These are phyloP conservation scores for Tricladium varicosporioides DNA, from an alignment of 2,329 filamentous ascomycete species.

Conservation along the genomic window DNA sequence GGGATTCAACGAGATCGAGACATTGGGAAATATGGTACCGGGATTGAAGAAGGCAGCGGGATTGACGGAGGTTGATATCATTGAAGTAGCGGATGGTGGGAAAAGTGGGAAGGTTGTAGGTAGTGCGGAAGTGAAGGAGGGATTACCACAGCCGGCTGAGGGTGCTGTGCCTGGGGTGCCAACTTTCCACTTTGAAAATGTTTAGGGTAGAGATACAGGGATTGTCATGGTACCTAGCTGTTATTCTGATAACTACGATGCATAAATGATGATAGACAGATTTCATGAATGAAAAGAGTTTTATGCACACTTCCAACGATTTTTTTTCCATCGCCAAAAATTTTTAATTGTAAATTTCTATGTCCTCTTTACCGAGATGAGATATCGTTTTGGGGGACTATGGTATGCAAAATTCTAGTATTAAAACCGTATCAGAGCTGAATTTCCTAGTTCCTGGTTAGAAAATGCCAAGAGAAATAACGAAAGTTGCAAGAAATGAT, in stretches of 20 bases:
- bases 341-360: too few relatives aligned
- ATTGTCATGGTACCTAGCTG: too few relatives aligned
- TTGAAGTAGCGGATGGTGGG: conserved; percentile 68
- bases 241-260: neutral
- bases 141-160: conserved; percentile 61
- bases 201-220: too few relatives aligned
- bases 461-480: neutral
- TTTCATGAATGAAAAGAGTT: neutral
- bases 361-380: too few relatives aligned
- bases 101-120: conserved; percentile 56
- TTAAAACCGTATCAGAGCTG: too few relatives aligned
- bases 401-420: too few relatives aligned
- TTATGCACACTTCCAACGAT: too few relatives aligned
- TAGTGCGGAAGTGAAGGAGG: conserved; percentile 53
- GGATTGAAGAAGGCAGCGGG: conserved; percentile 75
- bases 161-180: conserved; percentile 78
- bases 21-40: conserved; percentile 73
- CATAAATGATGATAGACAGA: neutral
- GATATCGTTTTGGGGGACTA: neutral
- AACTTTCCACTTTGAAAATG: conserved; percentile 82
- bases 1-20: conserved; percentile 78
- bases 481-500: neutral
- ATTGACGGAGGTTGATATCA: conserved; percentile 68
- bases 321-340: too few relatives aligned
- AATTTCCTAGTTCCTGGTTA: neutral